Evolutionary conservation across 2,329 filamentous ascomycete genomes (phyloP).

Genomic region (Emergomyces orientalis): DNA sequence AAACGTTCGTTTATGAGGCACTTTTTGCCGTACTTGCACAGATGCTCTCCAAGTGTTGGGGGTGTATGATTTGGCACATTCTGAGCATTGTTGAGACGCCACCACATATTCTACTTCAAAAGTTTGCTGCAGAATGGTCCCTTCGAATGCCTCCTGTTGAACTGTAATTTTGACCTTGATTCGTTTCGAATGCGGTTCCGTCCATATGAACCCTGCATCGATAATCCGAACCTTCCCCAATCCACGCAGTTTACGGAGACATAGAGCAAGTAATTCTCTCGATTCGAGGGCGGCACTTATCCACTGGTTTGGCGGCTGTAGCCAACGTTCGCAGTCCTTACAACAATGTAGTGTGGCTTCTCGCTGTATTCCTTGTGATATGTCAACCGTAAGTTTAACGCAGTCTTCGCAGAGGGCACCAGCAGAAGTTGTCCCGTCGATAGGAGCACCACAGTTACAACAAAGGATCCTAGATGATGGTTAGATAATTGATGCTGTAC

Average conservation of each 20-base stretch:
- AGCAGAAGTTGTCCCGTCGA: slow-evolving; percentile 78
- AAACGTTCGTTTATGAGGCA: slow-evolving; percentile 85
- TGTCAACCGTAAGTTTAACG: slow-evolving; percentile 87
- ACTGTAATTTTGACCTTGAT: slow-evolving; percentile 94
- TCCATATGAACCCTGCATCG: slow-evolving; percentile 96
- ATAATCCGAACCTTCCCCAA: slow-evolving; percentile 87
- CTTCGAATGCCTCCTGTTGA: slow-evolving; percentile 60
- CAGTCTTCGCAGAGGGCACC: slow-evolving; percentile 94
- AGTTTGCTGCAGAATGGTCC: slow-evolving; percentile 72
- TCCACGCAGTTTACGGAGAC: slow-evolving; percentile 76
- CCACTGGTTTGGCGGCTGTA: slow-evolving; percentile 79
- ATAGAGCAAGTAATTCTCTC: slow-evolving; percentile 83
- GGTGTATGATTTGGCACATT: slow-evolving; percentile 92
- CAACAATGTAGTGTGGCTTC: slow-evolving; percentile 87
- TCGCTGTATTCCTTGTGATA: slow-evolving; percentile 80
- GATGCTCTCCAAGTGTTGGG: slow-evolving; percentile 90
- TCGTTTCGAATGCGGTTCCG: slow-evolving; percentile 86
- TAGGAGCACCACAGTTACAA: slow-evolving; percentile 92
- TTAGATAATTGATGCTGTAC: slow-evolving; percentile 16
- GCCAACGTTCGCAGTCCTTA: slow-evolving; percentile 88
- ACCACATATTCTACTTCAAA: slow-evolving; percentile 93
- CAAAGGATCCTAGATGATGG: slow-evolving; percentile 65
- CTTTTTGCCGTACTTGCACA: slow-evolving; percentile 94
- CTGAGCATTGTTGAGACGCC: slow-evolving; percentile 84
- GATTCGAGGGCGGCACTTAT: slow-evolving; percentile 77